Percentiles rank a stretch among this genome's conserved stretches.
These are phyloP conservation scores for Eucalyptus urophylla DNA, from an alignment of 345 rosid genomes.

Conservation along the genomic window DNA sequence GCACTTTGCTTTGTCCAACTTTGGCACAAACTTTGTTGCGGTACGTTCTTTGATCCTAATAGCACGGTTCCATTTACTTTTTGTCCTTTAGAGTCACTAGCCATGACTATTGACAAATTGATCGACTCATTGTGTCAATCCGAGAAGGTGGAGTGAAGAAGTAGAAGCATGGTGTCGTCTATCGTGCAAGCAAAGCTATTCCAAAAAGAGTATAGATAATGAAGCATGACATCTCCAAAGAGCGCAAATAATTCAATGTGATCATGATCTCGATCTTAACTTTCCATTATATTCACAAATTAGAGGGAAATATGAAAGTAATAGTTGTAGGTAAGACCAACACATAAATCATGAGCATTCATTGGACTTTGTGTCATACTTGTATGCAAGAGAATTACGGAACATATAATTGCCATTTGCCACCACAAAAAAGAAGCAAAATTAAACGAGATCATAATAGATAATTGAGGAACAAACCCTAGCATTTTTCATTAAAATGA, in stretches of 20 bases:
- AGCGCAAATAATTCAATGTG: background rate
- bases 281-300: background rate
- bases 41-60: background rate
- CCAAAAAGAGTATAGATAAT: background rate
- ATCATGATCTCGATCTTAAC: background rate
- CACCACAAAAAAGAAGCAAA: too few species aligned
- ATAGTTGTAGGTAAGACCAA: background rate
- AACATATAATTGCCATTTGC: too few species aligned
- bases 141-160: background rate
- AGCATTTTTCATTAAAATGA: too few species aligned
- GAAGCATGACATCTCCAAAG: background rate
- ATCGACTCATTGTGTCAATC: background rate
- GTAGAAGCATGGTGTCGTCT: background rate
- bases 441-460: too few species aligned
- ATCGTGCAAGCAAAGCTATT: background rate
- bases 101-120: background rate
- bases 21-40: background rate
- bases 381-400: too few species aligned
- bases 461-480: too few species aligned
- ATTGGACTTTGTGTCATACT: too few species aligned
- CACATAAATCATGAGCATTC: background rate
- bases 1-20: background rate
- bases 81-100: background rate
- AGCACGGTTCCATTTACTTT: background rate
- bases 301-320: background rate